Evolutionary conservation across 768 basidiomycete genomes (phyloP).

Genomic region (Gautieria morchelliformis): DNA sequence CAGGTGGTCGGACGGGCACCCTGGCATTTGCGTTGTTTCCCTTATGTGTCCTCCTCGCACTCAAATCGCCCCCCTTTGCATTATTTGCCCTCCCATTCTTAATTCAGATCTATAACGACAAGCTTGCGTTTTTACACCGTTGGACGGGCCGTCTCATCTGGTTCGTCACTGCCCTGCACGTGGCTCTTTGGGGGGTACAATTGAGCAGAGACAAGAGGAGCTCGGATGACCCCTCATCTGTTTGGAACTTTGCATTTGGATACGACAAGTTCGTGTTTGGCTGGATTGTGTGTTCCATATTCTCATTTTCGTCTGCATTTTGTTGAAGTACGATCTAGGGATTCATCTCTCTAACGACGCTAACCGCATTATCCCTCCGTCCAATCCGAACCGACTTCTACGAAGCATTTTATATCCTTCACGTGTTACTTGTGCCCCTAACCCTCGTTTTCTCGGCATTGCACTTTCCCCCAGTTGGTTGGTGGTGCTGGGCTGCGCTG

Average conservation of each 20-base stretch:
- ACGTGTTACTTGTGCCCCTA: constrained; percentile 53
- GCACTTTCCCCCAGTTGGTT: constrained; percentile 57
- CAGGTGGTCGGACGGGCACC: constrained; percentile 54
- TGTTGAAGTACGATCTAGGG: constrained; percentile 30
- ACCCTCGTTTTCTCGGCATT: constrained; percentile 52
- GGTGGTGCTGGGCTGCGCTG: constrained; percentile 61
- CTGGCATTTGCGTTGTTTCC: constrained; percentile 68
- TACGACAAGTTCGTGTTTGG: constrained; percentile 58
- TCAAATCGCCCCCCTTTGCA: constrained; percentile 67
- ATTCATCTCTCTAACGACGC: constrained; percentile 41
- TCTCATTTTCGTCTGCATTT: constrained; percentile 9
- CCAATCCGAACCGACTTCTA: constrained; percentile 45
- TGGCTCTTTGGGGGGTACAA: constrained; percentile 61
- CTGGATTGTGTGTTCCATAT: constrained; percentile 32
- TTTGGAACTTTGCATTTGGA: constrained; percentile 41
- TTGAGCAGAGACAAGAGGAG: constrained; percentile 40
- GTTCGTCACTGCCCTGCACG: constrained; percentile 50
- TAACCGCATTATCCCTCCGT: constrained; percentile 41
- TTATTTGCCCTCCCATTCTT: constrained; percentile 54
- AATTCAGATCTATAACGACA: constrained; percentile 65
- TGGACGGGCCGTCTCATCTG: constrained; percentile 67
- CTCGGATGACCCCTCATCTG: constrained; percentile 24
- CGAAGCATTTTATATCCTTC: constrained; percentile 57
- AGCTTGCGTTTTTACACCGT: constrained; percentile 59
- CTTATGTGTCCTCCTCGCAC: constrained; percentile 56